Conservation (phyloP, 2,329 filamentous ascomycete species). For the Alternaria infectoria region DNA sequence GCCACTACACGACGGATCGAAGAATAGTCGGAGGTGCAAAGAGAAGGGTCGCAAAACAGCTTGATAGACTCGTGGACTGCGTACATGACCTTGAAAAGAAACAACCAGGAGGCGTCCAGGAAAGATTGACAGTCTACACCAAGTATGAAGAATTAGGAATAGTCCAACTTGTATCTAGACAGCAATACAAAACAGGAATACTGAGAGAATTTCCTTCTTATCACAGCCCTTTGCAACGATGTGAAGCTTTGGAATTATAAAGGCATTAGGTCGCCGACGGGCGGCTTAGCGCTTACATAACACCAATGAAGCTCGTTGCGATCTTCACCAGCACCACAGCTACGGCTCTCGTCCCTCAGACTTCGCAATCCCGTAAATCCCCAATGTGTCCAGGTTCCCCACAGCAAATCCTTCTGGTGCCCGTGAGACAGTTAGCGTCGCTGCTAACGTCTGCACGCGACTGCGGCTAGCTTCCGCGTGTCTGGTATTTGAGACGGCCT, state of each 20-base stretch:
- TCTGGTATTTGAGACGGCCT: conserved; percentile 3
- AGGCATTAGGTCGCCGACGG: neutral
- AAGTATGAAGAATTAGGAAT: neutral
- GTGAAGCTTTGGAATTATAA: neutral
- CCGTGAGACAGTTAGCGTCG: neutral
- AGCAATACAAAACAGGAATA: neutral
- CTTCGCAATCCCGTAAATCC: neutral
- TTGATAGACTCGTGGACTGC: neutral
- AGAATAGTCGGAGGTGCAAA: neutral
- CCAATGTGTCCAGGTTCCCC: neutral
- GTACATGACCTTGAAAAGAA: too few species aligned
- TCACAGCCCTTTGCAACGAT: neutral
- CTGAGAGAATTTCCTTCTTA: neutral
- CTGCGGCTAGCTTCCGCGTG: conserved; percentile 7
- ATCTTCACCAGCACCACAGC: neutral
- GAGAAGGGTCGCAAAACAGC: neutral
- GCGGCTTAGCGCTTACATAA: neutral
- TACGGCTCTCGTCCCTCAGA: neutral
- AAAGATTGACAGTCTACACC: neutral
- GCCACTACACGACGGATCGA: neutral
- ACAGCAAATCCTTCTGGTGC: conserved; percentile 1
- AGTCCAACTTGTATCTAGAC: neutral
- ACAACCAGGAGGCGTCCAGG: neutral
- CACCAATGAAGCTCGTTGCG: neutral
- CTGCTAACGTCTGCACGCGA: conserved; percentile 6